Base-by-base conservation (phyloP, 2,329 filamentous ascomycete species). In the Parafenestella ontariensis region DNA sequence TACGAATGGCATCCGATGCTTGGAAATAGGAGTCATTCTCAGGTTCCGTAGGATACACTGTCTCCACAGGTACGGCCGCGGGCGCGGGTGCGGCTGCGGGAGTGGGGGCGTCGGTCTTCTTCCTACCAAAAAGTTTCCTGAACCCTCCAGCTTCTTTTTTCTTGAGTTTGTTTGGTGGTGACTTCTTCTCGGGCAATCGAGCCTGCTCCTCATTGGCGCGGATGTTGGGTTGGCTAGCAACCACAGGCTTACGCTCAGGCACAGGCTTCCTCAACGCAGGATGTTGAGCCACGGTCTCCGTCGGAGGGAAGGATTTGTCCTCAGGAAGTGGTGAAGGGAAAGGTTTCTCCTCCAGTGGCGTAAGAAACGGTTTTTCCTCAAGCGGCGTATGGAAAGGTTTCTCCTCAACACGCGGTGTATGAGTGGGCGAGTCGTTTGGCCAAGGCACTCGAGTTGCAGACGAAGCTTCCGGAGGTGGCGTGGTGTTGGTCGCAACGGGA, bases 41-140 rank as follows among this genome's bases (percentile, higher is more conserved):
- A 13, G 62, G 50, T 28, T 59, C 59, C 21, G 52, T 52, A 17
- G 47, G 15, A 39, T 59, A 56, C 23, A 56, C 50, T n/a, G 61
- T 39, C 26, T 49, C 59, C 21, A 46, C 40, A 34, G 65, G n/a
- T 17, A 50, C 49, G 29, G 65, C 15, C 13, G 52, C 52, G 24
- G 59, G 51, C 20, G 58, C 46, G 23, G 43, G 57, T 24, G 49
- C 43, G 23, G 65, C 11, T 21, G 50, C 54, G 15, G 66, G 33
- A 15, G 54, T 48, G 10, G 57, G 29, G 1, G 54, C 53, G 9
- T 74, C 70, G 3, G 60, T 62, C 61, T 75, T 76, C 56, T 77
- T 77, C 58, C 72, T 74, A 5, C 71, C 72, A 45, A 77, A 78
- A 1, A 78, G 53, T 61, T 76, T 77, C 49, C 74, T 72, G 61